Evolutionary conservation across 2,329 filamentous ascomycete genomes (phyloP), one percentile per base, ranked within the genome.

Genomic region (Nigrospora sphaerica): DNA sequence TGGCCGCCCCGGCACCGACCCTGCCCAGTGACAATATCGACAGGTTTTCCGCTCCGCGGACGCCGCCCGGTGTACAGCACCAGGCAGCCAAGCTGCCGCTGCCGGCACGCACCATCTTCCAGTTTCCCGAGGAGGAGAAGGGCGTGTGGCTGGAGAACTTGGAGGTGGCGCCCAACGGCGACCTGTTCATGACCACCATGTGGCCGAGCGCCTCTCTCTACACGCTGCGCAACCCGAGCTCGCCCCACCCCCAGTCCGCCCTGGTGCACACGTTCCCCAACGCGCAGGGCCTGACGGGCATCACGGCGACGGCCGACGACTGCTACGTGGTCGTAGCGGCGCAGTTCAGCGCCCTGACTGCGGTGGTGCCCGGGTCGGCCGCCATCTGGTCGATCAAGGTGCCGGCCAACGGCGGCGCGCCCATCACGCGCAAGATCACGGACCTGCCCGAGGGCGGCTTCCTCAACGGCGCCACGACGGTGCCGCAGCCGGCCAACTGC

Each of bases 131-230:
- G 19, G 12, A 32, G 50, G 39, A 48, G 47, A 1, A 46, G 45
- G 23, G 23, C 19, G 53, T 51, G n/a, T 62, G 57, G 54, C 41
- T 62, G 19, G 63, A 67, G 41, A 67, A 66, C 51, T 54, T 66
- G 17, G 62, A 56, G 34, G 54, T 64, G 31, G 61, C 62, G 28
- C 36, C 53, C 16, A 61, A 62, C 39, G 61, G 62, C 28, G 55
- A 58, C 46, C 49, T 64, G 18, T 53, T 66, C 19, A 44, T 63
- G 28, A 66, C 64, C 2, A 55, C 60, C 33, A 53, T 64, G 19
- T 12, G 34, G 11, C 57, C 59, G n/a, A 48, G 48, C 23, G 47
- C 60, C 5, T 57, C 59, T 16, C 44, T 64, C 37, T 59, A 57
- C 46, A 59, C 54, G 9, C 45, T 62, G 32, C 58, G 61, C 44